These are phyloP conservation scores for Aspergillus neoniger DNA, from an alignment of 2,329 filamentous ascomycete species.

Conservation along the genomic window DNA sequence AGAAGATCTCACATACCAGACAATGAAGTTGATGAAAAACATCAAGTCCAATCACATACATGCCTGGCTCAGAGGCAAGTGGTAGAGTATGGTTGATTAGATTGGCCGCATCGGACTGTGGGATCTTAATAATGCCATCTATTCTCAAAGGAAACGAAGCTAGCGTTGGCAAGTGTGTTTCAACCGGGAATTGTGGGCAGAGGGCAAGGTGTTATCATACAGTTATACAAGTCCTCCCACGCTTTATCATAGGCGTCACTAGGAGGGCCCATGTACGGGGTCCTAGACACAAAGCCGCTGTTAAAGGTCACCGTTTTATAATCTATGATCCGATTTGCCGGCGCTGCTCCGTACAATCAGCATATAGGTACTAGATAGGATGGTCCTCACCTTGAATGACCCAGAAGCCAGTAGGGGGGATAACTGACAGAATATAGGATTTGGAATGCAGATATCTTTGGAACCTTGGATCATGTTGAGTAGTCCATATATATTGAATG, in stretches of 20 bases:
- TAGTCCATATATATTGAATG: too few species aligned
- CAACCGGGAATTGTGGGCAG: too few species aligned
- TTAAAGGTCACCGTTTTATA: constrained; percentile 14
- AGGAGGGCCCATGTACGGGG: constrained; percentile 14
- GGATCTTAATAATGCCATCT: constrained; percentile 15
- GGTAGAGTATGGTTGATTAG: constrained; percentile 17
- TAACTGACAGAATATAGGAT: too few species aligned
- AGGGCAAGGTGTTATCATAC: neutral
- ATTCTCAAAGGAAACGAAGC: neutral
- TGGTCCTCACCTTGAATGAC: too few species aligned
- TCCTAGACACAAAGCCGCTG: constrained; percentile 5
- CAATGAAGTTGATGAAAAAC: constrained; percentile 30
- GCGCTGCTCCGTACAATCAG: too few species aligned
- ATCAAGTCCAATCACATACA: constrained; percentile 17
- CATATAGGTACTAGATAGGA: too few species aligned
- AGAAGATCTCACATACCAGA: constrained; percentile 12
- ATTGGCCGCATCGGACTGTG: constrained; percentile 5
- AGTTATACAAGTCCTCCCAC: constrained; percentile 17
- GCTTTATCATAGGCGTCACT: constrained; percentile 9
- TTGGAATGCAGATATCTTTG: too few species aligned
- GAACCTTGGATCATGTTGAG: too few species aligned
- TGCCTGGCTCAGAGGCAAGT: constrained; percentile 10
- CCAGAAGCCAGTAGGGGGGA: too few species aligned
- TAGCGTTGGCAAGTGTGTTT: too few species aligned
- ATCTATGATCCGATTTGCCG: too few species aligned